Conservation (phyloP, 768 basidiomycete species). For the Pilatotrama ljubarskyi region DNA sequence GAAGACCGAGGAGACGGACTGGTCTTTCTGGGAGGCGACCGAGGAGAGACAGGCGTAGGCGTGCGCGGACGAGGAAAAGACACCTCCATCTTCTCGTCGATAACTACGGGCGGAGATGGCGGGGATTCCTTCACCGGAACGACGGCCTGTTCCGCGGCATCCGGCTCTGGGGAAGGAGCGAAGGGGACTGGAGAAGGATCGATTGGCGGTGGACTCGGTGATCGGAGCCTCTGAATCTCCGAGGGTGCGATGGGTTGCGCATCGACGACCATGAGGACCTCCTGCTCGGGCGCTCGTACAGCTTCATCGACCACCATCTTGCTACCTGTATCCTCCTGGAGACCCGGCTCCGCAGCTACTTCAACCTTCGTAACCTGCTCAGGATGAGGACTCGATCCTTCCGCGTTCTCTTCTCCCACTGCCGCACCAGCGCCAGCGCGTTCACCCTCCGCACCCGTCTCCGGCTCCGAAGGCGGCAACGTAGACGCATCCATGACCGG, state of each 20-base stretch:
- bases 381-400: too few species aligned
- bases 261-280: not conserved
- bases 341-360: not conserved
- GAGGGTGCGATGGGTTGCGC: not conserved
- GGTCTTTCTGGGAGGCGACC: not conserved
- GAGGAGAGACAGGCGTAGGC: not conserved
- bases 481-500: conserved; percentile 16
- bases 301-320: not conserved
- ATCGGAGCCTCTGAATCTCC: not conserved
- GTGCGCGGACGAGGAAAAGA: not conserved
- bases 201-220: not conserved
- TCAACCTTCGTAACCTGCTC: too few species aligned
- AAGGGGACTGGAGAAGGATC: not conserved
- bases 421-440: not conserved
- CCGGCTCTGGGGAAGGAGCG: too few species aligned
- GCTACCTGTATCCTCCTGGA: not conserved
- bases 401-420: too few species aligned
- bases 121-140: too few species aligned
- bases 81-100: not conserved
- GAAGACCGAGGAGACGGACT: not conserved
- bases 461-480: not conserved
- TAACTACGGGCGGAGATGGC: not conserved
- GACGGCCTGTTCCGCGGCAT: not conserved
- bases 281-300: not conserved
- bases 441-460: not conserved